Evolutionary conservation across 2,329 filamentous ascomycete species (phyloP).

Genomic region (Incumbomyces lentus): DNA sequence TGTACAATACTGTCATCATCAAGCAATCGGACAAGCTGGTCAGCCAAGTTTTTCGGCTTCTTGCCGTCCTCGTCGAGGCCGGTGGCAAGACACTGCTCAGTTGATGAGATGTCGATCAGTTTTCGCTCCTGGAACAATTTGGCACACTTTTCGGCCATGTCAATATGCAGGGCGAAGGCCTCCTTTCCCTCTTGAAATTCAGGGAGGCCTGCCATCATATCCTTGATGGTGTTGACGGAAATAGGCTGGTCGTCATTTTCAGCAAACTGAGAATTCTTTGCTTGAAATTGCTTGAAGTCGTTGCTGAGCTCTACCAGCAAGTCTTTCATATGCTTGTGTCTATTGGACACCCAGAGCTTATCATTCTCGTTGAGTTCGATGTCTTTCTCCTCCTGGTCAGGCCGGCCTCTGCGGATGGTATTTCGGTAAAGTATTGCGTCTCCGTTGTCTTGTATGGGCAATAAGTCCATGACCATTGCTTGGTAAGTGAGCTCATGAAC

Average conservation of each 20-base stretch:
- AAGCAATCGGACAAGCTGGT: conserved; percentile 74
- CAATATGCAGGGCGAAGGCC: conserved; percentile 84
- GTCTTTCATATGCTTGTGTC: conserved; percentile 95
- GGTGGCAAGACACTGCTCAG: conserved; percentile 85
- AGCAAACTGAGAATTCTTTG: conserved; percentile 85
- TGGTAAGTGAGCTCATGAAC: conserved; percentile 97
- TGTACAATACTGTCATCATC: conserved; percentile 68
- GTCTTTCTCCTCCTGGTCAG: conserved; percentile 68
- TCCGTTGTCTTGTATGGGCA: conserved; percentile 71
- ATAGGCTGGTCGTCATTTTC: conserved; percentile 59
- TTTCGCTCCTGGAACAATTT: conserved; percentile 78
- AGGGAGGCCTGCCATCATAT: conserved; percentile 90
- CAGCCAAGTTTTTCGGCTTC: conserved; percentile 80
- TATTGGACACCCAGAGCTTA: conserved; percentile 87
- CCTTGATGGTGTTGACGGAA: conserved; percentile 82
- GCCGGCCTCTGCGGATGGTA: conserved; percentile 61
- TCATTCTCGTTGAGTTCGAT: conserved; percentile 87
- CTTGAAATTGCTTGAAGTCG: conserved; percentile 86
- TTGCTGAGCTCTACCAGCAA: conserved; percentile 86
- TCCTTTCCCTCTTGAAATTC: conserved; percentile 96
- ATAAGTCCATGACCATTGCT: conserved; percentile 89
- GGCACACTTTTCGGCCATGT: conserved; percentile 97
- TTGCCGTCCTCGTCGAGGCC: conserved; percentile 86
- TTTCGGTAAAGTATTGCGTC: conserved; percentile 84
- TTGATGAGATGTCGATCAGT: conserved; percentile 71